Evolutionary conservation across 2,329 filamentous ascomycete genomes (phyloP).

Genomic region (Claviceps sp.): DNA sequence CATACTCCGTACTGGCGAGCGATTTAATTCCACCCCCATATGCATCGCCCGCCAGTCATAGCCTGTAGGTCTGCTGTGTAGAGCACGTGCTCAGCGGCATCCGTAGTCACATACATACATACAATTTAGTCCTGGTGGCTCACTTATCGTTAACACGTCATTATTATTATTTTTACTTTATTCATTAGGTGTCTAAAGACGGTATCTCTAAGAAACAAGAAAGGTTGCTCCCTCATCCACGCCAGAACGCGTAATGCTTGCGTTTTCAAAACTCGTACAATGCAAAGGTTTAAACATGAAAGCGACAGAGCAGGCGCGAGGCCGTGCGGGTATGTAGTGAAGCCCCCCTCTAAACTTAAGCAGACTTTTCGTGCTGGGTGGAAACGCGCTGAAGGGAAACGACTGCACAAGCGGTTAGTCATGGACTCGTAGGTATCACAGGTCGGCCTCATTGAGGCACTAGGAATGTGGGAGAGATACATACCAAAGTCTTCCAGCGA

Average conservation of each 20-base stretch:
- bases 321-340: conserved; percentile 26
- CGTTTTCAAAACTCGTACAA: conserved; percentile 21
- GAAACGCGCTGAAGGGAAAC: conserved; percentile 83
- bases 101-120: too few species aligned
- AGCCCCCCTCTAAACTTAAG: conserved; percentile 33
- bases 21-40: too few species aligned
- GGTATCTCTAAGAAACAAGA: conserved; percentile 24
- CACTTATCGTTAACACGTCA: neutral
- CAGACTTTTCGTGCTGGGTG: conserved; percentile 80
- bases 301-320: conserved; percentile 23
- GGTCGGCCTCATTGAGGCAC: neutral
- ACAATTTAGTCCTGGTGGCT: neutral
- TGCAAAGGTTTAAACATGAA: conserved; percentile 27
- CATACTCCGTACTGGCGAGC: too few species aligned
- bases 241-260: conserved; percentile 21
- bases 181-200: conserved; percentile 30
- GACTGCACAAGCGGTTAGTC: conserved; percentile 48
- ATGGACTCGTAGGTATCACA: neutral
- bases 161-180: conserved; percentile 20
- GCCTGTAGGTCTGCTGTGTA: too few species aligned
- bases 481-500: conserved; percentile 82
- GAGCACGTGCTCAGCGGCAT: too few species aligned
- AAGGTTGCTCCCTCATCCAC: conserved; percentile 22
- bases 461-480: conserved; percentile 20
- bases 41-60: too few species aligned